Evolutionary conservation across 306 rosid genomes (phyloP), one percentile per base, ranked within the genome.

Genomic region (Quercus mongolica): DNA sequence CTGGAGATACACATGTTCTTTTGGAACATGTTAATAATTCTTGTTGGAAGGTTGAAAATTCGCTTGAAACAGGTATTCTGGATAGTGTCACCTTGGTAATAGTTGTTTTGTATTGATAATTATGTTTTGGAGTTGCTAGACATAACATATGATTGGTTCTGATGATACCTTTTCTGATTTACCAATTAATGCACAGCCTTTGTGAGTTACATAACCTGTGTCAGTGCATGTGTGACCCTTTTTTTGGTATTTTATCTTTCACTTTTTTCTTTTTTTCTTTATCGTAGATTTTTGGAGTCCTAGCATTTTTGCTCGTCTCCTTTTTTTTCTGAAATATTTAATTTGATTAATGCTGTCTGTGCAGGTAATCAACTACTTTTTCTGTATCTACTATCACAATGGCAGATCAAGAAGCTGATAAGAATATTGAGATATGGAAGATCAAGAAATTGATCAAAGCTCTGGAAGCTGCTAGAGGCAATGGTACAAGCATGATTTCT

Each of bases 401-500:
- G 98, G 81, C 98, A 76, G 94, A 93, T 80, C 97, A 89, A 4
- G 98, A 91, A 76, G 85, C 98, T 58, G 98, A 93, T 83, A 93
- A 88, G 93, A 93, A 93, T 78, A 93, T 93, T 54, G 97, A 93
- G 87, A 93, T 93, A 74, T 93, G 98, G 98, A 93, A 93, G 89
- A 93, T 93, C 55, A 93, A 91, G 87, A 93, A 93, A 84, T 75
- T 93, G 91, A 93, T 91, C 78, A 91, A 91, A 82, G 98, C 91
- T 30, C 81, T 93, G 79, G 98, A 93, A 87, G 74, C 98, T 77
- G 98, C 98, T 0, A 84, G 97, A 77, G 98, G 98, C 17, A 93
- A 93, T 79, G 98, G 98, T 62, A 93, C 98, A 71, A 91, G 98
- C 88, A 93, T 93, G 98, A 93, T 93, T 77, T 93, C 98, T 65